Evolutionary conservation across 805 yeast genomes (phyloP).

Genomic region (Candida golubevii): DNA sequence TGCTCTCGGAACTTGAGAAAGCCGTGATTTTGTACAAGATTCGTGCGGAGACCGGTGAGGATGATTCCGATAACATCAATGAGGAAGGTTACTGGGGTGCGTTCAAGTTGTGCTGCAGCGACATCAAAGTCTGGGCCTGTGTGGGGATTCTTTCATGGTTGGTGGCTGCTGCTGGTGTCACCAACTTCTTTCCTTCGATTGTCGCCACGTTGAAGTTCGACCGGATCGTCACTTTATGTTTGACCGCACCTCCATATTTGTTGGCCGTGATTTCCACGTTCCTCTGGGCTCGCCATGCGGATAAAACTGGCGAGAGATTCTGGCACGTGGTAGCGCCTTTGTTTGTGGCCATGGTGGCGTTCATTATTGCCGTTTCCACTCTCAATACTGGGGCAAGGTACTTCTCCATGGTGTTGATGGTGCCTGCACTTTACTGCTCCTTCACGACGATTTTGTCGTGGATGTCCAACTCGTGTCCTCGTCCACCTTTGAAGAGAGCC

Average conservation of each 20-base stretch:
- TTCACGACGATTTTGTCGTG: conserved; percentile 51
- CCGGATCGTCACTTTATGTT: conserved; percentile 47
- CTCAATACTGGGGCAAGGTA: conserved; percentile 54
- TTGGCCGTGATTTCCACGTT: conserved; percentile 48
- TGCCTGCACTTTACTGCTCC: conserved; percentile 52
- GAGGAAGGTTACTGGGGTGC: conserved; percentile 36
- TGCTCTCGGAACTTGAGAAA: conserved; percentile 42
- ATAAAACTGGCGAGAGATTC: conserved; percentile 51
- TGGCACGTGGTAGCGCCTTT: conserved; percentile 46
- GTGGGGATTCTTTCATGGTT: conserved; percentile 42
- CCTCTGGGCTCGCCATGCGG: conserved; percentile 54
- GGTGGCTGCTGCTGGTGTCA: conserved; percentile 59
- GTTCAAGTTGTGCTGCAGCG: conserved; percentile 33
- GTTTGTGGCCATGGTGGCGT: conserved; percentile 39
- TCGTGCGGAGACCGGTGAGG: conserved; percentile 37
- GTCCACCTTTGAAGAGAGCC: conserved; percentile 59
- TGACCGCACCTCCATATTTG: conserved; percentile 58
- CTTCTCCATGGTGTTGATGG: conserved; percentile 57
- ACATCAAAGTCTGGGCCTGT: conserved; percentile 45
- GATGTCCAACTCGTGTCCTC: conserved; percentile 52
- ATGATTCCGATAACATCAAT: conserved; percentile 33
- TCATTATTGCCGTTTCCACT: conserved; percentile 47
- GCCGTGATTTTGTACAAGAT: conserved; percentile 41
- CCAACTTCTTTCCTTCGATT: conserved; percentile 59
- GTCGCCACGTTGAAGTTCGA: conserved; percentile 51